phyloP scores from a whole-genome alignment of 2,329 filamentous ascomycete genomes.

The Tolypocladium endophyticum region DNA sequence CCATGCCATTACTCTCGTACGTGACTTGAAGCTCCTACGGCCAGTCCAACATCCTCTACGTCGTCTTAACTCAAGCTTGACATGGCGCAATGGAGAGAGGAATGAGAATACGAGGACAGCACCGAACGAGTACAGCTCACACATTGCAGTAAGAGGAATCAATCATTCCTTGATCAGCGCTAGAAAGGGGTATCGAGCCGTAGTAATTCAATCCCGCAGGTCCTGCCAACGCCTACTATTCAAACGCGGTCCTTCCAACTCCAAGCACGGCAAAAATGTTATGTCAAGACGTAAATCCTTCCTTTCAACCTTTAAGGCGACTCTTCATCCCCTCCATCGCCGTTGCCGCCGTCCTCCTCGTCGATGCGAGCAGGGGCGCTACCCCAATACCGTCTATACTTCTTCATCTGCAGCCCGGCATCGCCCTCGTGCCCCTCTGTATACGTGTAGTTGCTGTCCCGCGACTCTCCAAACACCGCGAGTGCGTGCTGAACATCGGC shows the following conservation, averaged over 20 bases:
- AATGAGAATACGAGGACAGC: neutral
- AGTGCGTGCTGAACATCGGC: constrained; percentile 9
- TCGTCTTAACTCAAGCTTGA: neutral
- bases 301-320: neutral
- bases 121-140: neutral
- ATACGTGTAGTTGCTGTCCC: constrained; percentile 19
- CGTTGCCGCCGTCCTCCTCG: constrained; percentile 21
- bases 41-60: neutral
- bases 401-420: constrained; percentile 23
- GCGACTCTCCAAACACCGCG: constrained; percentile 9
- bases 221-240: neutral
- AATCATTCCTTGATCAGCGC: neutral
- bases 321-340: constrained; percentile 8
- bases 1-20: too few species aligned
- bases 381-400: constrained; percentile 21
- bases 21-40: too few species aligned
- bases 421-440: constrained; percentile 19
- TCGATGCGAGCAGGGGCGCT: constrained; percentile 24
- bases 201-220: neutral
- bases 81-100: neutral
- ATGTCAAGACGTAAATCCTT: neutral
- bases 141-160: too few species aligned
- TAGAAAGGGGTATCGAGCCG: constrained; percentile 4
- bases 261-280: neutral
- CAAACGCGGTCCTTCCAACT: neutral